Evolutionary conservation across 2,329 filamentous ascomycete species (phyloP).

Genomic region (Beauveria australis): DNA sequence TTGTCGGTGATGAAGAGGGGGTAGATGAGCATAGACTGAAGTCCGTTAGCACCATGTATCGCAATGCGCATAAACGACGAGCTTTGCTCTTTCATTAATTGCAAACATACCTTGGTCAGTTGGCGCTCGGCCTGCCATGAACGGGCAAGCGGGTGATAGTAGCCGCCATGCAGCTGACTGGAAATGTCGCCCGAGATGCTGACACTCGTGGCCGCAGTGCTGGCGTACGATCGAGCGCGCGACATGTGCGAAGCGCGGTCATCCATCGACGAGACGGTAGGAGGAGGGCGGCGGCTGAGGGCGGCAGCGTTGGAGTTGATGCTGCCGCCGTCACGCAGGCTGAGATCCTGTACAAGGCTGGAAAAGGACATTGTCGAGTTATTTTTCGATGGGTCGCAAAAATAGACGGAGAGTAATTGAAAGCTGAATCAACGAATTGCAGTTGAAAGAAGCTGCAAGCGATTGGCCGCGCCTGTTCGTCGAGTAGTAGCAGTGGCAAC

Average conservation of each 20-base stretch:
- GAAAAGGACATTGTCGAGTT: constrained; percentile 54
- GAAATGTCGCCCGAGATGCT: constrained; percentile 69
- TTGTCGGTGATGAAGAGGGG: constrained; percentile 93
- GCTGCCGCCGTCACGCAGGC: constrained; percentile 46
- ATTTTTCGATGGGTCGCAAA: not conserved
- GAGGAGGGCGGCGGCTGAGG: constrained; percentile 28
- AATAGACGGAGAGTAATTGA: not conserved
- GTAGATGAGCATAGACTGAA: constrained; percentile 94
- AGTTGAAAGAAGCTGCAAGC: not conserved
- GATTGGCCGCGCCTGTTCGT: not conserved
- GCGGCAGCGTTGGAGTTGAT: constrained; percentile 28
- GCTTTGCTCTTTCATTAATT: not conserved
- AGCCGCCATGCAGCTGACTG: constrained; percentile 76
- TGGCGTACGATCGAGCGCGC: constrained; percentile 56
- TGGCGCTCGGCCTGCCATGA: constrained; percentile 80
- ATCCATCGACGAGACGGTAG: constrained; percentile 40
- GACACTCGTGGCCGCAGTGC: constrained; percentile 59
- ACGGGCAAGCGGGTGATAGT: constrained; percentile 70
- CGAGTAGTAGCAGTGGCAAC: not conserved
- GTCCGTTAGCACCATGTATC: not conserved
- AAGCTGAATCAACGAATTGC: not conserved
- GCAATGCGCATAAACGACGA: not conserved
- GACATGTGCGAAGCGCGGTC: constrained; percentile 55
- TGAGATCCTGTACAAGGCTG: constrained; percentile 57
- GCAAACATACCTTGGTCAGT: constrained; percentile 63